Conservation (phyloP, 768 basidiomycete species). For the Amanita subjunquillea region DNA sequence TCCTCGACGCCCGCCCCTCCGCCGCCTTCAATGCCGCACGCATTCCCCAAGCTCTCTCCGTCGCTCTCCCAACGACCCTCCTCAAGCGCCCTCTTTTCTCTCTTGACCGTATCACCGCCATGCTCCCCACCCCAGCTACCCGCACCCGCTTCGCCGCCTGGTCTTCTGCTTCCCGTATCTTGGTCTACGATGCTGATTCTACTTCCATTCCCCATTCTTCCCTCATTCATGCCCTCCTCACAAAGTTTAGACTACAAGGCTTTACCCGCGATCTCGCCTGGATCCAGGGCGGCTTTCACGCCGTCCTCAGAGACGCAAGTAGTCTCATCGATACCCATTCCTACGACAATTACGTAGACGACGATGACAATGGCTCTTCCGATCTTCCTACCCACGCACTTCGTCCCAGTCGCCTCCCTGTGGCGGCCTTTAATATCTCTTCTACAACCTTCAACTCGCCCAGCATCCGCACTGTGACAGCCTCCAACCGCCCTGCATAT, state of each 20-base stretch:
- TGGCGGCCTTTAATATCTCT: slow-evolving; percentile 51
- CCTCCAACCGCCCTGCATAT: slow-evolving; percentile 27
- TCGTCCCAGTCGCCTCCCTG: slow-evolving; percentile 52
- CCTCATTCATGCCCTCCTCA: slow-evolving; percentile 63
- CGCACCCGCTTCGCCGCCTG: slow-evolving; percentile 53
- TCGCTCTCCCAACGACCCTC: slow-evolving; percentile 90
- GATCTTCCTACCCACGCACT: slow-evolving; percentile 13
- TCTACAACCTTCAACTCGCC: slow-evolving; percentile 24
- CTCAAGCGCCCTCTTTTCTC: slow-evolving; percentile 87
- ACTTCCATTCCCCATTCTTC: slow-evolving; percentile 44
- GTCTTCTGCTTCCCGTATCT: slow-evolving; percentile 47
- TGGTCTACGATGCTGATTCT: slow-evolving; percentile 85
- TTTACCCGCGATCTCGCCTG: slow-evolving; percentile 58
- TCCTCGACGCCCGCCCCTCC: slow-evolving; percentile 86
- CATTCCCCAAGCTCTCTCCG: slow-evolving; percentile 60
- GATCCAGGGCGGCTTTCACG: slow-evolving; percentile 77
- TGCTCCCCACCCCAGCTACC: slow-evolving; percentile 59
- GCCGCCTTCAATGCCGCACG: slow-evolving; percentile 61
- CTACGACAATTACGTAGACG: slow-evolving; percentile 29
- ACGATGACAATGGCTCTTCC: slow-evolving; percentile 35
- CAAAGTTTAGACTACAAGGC: slow-evolving; percentile 55
- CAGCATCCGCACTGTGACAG: slow-evolving; percentile 13
- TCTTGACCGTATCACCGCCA: slow-evolving; percentile 62
- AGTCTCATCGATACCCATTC: slow-evolving; percentile 42
- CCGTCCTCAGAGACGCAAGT: slow-evolving; percentile 44